These are phyloP conservation scores for Cymodocea nodosa DNA, from an alignment of 116 monocot genomes.

Conservation along the genomic window DNA sequence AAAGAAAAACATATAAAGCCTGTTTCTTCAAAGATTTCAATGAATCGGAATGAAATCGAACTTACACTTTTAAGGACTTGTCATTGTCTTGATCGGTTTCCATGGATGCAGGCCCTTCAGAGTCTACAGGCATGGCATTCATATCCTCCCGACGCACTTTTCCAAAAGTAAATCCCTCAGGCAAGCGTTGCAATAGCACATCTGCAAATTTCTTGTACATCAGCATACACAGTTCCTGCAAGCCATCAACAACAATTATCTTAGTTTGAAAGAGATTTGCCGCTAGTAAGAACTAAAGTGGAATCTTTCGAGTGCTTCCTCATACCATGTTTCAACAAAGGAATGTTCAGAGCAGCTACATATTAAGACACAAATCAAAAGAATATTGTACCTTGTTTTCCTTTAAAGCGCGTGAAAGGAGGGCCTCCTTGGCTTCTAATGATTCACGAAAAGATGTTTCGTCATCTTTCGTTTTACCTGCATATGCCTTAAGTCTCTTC, in stretches of 20 bases:
- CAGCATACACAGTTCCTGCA: conserved; percentile 48
- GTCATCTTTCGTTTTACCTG: conserved; percentile 45
- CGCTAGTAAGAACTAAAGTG: not conserved
- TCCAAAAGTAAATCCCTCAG: conserved; percentile 50
- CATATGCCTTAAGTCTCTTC: conserved; percentile 58
- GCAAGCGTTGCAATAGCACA: conserved; percentile 53
- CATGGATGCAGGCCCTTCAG: conserved; percentile 51
- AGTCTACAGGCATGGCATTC: conserved; percentile 37
- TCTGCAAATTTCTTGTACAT: conserved; percentile 51
- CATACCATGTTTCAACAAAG: not conserved
- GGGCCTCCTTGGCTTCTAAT: conserved; percentile 71
- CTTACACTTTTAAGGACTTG: conserved; percentile 24
- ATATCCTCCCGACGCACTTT: conserved; percentile 23
- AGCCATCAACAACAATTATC: not conserved
- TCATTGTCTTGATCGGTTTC: conserved; percentile 56
- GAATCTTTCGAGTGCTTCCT: not conserved
- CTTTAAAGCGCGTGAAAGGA: conserved; percentile 56
- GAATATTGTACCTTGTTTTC: conserved; percentile 69
- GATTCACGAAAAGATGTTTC: conserved; percentile 35
- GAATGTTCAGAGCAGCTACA: not conserved
- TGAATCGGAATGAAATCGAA: conserved; percentile 1
- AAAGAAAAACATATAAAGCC: not conserved
- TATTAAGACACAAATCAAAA: not conserved
- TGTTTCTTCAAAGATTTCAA: not conserved
- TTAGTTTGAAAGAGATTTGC: not conserved